A percentile compares a stretch with the other conserved stretches of the same genome.
Conservation (phyloP, 495 filamentous ascomycete species). For the Thermothielavioides terrestris region DNA sequence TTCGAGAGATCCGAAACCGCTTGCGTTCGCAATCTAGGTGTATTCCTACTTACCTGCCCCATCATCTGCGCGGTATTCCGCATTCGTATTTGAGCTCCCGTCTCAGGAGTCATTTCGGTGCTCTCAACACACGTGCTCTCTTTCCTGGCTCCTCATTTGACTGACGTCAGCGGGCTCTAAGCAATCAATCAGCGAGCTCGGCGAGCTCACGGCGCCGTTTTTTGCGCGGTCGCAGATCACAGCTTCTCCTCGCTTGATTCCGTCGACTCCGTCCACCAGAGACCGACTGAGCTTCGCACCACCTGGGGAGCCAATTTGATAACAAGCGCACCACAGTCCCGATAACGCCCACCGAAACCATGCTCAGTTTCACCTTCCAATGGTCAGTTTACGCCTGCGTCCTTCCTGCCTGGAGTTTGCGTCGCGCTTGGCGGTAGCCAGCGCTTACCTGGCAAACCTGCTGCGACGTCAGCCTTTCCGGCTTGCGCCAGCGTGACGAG, state of each 20-base stretch:
- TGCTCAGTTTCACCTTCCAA: conserved; percentile 47
- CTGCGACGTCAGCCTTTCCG: not conserved
- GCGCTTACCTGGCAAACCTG: no score
- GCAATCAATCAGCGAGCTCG: not conserved
- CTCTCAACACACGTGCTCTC: no score
- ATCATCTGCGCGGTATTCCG: no score
- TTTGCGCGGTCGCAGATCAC: not conserved
- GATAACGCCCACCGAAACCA: conserved; percentile 10
- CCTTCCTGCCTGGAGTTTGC: not conserved
- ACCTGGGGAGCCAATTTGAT: not conserved
- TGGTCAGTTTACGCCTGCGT: conserved; percentile 35
- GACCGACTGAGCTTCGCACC: not conserved
- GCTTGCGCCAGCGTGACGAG: conserved; percentile 14
- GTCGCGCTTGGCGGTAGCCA: no score
- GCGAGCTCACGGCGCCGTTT: no score
- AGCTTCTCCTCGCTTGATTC: not conserved
- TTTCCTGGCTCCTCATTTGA: not conserved
- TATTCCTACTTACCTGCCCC: no score
- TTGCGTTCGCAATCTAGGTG: no score
- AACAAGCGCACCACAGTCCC: not conserved
- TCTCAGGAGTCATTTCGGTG: no score
- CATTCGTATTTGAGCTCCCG: no score
- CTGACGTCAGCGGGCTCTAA: not conserved
- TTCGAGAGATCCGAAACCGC: no score
- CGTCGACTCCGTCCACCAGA: not conserved